phyloP scores from a whole-genome alignment of 2,329 filamentous ascomycete genomes.

The Hypoxylon sp. region DNA sequence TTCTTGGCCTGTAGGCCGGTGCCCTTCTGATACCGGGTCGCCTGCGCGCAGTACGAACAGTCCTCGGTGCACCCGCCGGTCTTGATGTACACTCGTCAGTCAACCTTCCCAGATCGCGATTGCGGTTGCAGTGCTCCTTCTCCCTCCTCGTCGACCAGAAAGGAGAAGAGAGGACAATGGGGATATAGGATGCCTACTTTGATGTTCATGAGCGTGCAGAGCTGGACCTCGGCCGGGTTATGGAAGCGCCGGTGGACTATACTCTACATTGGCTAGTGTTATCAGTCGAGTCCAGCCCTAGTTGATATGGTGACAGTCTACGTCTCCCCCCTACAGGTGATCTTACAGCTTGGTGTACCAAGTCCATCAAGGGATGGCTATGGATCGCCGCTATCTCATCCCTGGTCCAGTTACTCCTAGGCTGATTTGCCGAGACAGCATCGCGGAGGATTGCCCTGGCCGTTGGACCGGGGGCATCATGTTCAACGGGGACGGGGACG shows the following conservation, averaged over 20 bases:
- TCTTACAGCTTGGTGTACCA: slow-evolving; percentile 78
- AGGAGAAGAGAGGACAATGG: neutral
- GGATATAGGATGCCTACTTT: slow-evolving; percentile 52
- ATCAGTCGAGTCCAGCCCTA: slow-evolving; percentile 16
- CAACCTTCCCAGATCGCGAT: neutral
- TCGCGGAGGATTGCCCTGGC: slow-evolving; percentile 53
- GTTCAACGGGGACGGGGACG: slow-evolving; percentile 16
- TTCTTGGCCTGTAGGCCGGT: slow-evolving; percentile 84
- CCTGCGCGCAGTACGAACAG: slow-evolving; percentile 93
- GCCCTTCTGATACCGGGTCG: slow-evolving; percentile 80
- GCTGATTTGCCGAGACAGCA: slow-evolving; percentile 69
- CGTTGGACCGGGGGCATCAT: slow-evolving; percentile 9
- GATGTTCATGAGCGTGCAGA: slow-evolving; percentile 97
- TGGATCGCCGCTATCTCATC: slow-evolving; percentile 87
- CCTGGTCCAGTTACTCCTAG: slow-evolving; percentile 81
- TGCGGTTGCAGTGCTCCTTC: neutral
- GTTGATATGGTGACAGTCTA: neutral
- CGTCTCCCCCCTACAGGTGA: slow-evolving; percentile 21
- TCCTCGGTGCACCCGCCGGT: slow-evolving; percentile 93
- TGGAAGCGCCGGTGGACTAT: slow-evolving; percentile 87
- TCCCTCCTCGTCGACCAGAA: neutral
- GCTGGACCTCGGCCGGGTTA: slow-evolving; percentile 83
- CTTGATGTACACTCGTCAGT: slow-evolving; percentile 52
- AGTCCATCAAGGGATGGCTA: slow-evolving; percentile 81
- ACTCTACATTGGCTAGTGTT: slow-evolving; percentile 62